phyloP scores from a whole-genome alignment of 1,139 yeast genomes.

The Geotrichum europaeum region DNA sequence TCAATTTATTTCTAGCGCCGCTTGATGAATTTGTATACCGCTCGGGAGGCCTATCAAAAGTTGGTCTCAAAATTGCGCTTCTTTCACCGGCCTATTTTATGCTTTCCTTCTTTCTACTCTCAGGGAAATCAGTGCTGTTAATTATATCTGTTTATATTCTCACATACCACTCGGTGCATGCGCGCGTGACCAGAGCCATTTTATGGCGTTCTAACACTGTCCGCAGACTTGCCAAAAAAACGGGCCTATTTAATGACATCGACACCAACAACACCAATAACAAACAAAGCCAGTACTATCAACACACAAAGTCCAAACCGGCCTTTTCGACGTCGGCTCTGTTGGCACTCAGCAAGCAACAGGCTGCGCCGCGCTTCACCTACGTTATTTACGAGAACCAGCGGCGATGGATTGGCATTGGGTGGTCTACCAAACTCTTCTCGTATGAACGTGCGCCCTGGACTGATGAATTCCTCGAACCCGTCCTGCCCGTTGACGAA shows the following conservation, averaged over 20 bases:
- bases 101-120: slow-evolving; percentile 56
- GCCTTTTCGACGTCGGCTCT: not conserved
- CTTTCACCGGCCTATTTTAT: slow-evolving; percentile 78
- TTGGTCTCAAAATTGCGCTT: slow-evolving; percentile 71
- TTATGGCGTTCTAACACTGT: slow-evolving; percentile 77
- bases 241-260: not conserved
- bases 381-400: slow-evolving; percentile 92
- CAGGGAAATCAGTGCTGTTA: slow-evolving; percentile 63
- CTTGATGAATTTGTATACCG: slow-evolving; percentile 74
- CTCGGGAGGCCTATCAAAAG: slow-evolving; percentile 42
- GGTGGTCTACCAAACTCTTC: slow-evolving; percentile 89
- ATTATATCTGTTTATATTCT: slow-evolving; percentile 56
- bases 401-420: slow-evolving; percentile 95
- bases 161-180: slow-evolving; percentile 83
- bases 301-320: not conserved
- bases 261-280: not conserved
- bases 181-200: slow-evolving; percentile 71
- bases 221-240: slow-evolving; percentile 48
- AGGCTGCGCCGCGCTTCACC: slow-evolving; percentile 51
- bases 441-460: slow-evolving; percentile 93
- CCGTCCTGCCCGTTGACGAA: slow-evolving; percentile 65
- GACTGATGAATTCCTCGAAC: slow-evolving; percentile 94
- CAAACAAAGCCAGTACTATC: not conserved
- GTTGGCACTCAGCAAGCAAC: not conserved
- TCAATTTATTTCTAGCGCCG: slow-evolving; percentile 73